Base-by-base conservation (phyloP, 2,329 filamentous ascomycete species). In the Xylaria sp. region DNA sequence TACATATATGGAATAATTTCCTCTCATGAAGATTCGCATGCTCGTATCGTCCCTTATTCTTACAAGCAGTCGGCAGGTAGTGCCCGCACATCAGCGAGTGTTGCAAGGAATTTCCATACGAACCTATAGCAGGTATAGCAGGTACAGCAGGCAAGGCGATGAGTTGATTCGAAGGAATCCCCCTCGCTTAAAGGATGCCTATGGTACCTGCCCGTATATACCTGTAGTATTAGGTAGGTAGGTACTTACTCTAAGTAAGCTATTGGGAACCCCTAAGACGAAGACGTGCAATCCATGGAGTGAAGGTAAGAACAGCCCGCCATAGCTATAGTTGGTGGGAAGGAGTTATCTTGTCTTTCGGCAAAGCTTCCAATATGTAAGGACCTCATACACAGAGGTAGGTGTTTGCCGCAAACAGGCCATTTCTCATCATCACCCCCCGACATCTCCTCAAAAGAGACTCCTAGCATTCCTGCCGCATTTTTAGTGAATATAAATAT, bases 401-500 rank as follows among this genome's bases (percentile, higher is more conserved):
- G 6, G 49, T 38, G 42, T 33, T 15, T 46, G 20, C 17, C 20
- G 56, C 56, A 31, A 33, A 33, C 31, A 28, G 6, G 7, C 49
- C 33, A 46, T 9, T 49, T 20, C 53, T n/a, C 17, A 38, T 31
- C 20, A 13, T 46, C 33, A 26, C 23, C 4, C 33, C 20, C 20
- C 38, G 4, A 57, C 26, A 13, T 42, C 20, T 42, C 20, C 54
- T 59, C 48, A 56, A 64, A 23, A 31, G 13, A 23, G 10, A 23
- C 11, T 5, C 56, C 36, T 36, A 53, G 6, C 54, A 56, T 5
- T 36, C 23, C 6, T 23, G 20, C 20, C 3, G 17, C 36, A 40
- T 58, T 13, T 4, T 56, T 56, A 38, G 10, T 20, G 36, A 13
- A 23, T n/a, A 6, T 20, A 9, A 54, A 28, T 65, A 72, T 69